A percentile compares a stretch with the other conserved stretches of the same genome.
phyloP scores from a whole-genome alignment of 1,284 basidiomycete species.

The Meira miltonrushii region DNA sequence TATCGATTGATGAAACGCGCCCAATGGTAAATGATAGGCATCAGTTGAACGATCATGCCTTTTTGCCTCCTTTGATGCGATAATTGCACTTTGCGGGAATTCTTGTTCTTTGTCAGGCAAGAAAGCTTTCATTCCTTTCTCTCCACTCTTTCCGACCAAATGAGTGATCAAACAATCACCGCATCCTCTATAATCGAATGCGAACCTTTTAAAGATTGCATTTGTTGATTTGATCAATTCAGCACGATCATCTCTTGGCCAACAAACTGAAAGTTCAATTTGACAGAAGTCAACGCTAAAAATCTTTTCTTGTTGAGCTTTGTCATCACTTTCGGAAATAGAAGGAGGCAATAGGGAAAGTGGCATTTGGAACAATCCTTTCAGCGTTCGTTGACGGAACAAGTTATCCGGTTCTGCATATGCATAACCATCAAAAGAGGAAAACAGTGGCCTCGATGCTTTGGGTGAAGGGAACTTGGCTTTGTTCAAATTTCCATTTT shows the following conservation, averaged over 20 bases:
- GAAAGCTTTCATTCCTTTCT: not conserved
- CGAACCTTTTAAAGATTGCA: slow-evolving; percentile 2
- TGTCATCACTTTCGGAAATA: slow-evolving; percentile 1
- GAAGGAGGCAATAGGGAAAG: not conserved
- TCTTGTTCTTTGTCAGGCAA: not conserved
- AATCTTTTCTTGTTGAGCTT: not conserved
- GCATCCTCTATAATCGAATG: slow-evolving; percentile 1
- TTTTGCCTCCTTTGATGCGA: not conserved
- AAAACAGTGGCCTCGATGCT: not conserved
- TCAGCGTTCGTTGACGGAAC: not conserved
- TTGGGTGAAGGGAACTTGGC: not conserved
- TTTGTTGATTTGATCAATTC: not conserved
- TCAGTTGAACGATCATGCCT: too few species aligned
- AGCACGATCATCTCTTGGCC: not conserved
- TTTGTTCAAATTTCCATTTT: not conserved
- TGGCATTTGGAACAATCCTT: not conserved
- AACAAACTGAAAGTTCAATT: not conserved
- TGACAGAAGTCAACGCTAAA: not conserved
- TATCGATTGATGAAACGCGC: not conserved
- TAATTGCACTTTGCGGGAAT: not conserved
- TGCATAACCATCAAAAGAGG: not conserved
- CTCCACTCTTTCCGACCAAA: not conserved
- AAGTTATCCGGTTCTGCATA: not conserved
- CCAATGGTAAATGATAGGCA: not conserved
- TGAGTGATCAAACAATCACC: slow-evolving; percentile 5